Evolutionary conservation across 306 rosid species (phyloP).

Genomic region (Ormosia emarginata): DNA sequence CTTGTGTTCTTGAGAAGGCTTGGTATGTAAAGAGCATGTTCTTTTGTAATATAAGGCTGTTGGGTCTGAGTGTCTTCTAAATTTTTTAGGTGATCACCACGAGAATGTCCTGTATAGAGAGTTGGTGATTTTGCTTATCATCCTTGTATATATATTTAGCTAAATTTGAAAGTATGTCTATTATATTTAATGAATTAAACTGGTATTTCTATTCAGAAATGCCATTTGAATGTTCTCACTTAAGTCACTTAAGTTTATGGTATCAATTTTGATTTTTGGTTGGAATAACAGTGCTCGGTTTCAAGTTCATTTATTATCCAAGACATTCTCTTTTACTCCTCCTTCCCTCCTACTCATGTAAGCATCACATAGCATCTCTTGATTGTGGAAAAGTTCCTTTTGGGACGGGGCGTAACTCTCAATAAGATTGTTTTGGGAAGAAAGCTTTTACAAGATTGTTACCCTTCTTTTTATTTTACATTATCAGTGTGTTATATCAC

Average conservation of each 20-base stretch:
- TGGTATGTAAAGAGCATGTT: slow-evolving; percentile 34
- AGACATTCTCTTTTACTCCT: background rate
- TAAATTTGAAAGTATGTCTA: slow-evolving; percentile 15
- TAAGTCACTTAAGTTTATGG: background rate
- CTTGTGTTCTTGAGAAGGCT: slow-evolving; percentile 57
- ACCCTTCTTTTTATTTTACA: no score
- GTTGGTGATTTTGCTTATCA: slow-evolving; percentile 36
- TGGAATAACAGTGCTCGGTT: background rate
- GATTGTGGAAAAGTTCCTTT: no score
- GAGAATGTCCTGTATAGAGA: slow-evolving; percentile 43
- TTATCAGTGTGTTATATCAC: no score
- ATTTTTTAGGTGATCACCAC: slow-evolving; percentile 43
- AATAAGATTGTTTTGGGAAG: no score
- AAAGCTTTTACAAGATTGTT: no score
- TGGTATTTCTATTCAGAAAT: background rate
- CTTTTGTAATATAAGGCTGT: slow-evolving; percentile 44
- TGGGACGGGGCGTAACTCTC: no score
- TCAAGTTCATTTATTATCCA: background rate
- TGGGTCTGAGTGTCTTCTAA: slow-evolving; percentile 29
- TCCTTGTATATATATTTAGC: slow-evolving; percentile 45
- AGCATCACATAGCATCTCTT: no score
- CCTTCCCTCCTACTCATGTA: no score
- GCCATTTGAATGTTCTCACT: background rate
- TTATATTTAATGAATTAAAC: slow-evolving; percentile 6
- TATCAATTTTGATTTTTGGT: background rate